Evolutionary conservation across 306 rosid species (phyloP).

Genomic region (Sicyos edulis): DNA sequence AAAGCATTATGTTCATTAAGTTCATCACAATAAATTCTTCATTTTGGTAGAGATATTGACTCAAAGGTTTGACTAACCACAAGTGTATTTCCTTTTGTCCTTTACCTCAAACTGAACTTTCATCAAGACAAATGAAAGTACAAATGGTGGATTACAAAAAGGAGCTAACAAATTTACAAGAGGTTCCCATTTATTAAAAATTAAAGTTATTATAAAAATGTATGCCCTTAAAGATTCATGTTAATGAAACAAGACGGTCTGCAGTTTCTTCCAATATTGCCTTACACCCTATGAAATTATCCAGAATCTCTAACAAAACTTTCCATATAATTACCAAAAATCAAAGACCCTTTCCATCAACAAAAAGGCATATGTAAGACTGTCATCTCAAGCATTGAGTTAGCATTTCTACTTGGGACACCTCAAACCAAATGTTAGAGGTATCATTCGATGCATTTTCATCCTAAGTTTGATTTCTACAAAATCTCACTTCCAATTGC

Average conservation of each 20-base stretch:
- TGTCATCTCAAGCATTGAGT: not conserved
- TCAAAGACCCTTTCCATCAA: not conserved
- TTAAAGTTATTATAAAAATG: too few species aligned
- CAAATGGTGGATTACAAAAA: too few species aligned
- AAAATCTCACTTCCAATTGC: not conserved
- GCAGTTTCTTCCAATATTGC: not conserved
- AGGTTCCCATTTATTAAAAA: too few species aligned
- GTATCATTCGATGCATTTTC: not conserved
- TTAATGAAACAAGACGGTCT: not conserved
- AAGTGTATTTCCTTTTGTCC: too few species aligned
- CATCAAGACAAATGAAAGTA: too few species aligned
- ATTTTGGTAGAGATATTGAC: too few species aligned
- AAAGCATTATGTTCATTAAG: too few species aligned
- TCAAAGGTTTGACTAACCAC: too few species aligned
- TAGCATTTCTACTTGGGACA: not conserved
- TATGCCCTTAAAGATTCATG: not conserved
- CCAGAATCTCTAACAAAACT: not conserved
- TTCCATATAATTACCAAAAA: not conserved
- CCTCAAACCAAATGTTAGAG: not conserved
- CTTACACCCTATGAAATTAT: not conserved
- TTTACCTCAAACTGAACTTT: too few species aligned
- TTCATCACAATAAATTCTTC: too few species aligned
- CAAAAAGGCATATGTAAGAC: not conserved
- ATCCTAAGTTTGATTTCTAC: conserved; percentile 1
- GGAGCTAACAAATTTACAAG: too few species aligned